Evolutionary conservation across 2,329 filamentous ascomycete species (phyloP).

Genomic region (Neofusicoccum ribis): DNA sequence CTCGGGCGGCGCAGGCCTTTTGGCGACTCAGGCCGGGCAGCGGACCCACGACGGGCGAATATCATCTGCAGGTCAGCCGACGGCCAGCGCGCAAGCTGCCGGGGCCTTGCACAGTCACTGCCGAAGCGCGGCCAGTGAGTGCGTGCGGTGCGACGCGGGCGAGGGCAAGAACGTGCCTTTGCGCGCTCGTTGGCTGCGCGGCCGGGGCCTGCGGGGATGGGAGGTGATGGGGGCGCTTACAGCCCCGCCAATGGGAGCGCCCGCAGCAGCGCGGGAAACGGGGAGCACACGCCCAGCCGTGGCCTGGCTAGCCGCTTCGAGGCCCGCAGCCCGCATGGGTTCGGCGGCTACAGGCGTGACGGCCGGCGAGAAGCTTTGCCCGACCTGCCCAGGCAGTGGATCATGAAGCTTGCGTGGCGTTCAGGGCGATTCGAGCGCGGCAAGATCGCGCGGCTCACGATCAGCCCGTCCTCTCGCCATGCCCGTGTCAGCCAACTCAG

Average conservation of each 20-base stretch:
- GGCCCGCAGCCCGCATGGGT: not conserved
- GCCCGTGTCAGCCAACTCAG: not conserved
- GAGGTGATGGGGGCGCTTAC: constrained; percentile 14
- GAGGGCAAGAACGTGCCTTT: constrained; percentile 12
- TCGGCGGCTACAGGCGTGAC: constrained; percentile 11
- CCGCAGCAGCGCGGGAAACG: not conserved
- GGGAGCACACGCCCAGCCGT: constrained; percentile 9
- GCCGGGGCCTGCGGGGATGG: not conserved
- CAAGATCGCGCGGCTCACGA: not conserved
- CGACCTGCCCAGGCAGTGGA: not conserved
- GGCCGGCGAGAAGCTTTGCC: constrained; percentile 5
- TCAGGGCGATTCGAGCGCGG: not conserved
- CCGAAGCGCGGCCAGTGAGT: constrained; percentile 11
- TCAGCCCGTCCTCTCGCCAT: not conserved
- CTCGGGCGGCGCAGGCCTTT: constrained; percentile 13
- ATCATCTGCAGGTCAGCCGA: constrained; percentile 18
- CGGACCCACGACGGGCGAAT: not conserved
- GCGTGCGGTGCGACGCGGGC: constrained; percentile 5
- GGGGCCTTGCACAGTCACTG: constrained; percentile 13
- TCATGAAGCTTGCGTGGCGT: constrained; percentile 4
- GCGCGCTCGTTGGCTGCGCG: constrained; percentile 13
- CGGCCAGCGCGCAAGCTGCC: constrained; percentile 4
- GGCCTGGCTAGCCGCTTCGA: constrained; percentile 3
- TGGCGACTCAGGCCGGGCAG: not conserved
- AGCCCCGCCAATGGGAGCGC: not conserved